A percentile compares a stretch with the other conserved stretches of the same genome.
Evolutionary conservation across 768 basidiomycete genomes (phyloP).

Genomic region (Tylopilus plumbeoviolaceoides): DNA sequence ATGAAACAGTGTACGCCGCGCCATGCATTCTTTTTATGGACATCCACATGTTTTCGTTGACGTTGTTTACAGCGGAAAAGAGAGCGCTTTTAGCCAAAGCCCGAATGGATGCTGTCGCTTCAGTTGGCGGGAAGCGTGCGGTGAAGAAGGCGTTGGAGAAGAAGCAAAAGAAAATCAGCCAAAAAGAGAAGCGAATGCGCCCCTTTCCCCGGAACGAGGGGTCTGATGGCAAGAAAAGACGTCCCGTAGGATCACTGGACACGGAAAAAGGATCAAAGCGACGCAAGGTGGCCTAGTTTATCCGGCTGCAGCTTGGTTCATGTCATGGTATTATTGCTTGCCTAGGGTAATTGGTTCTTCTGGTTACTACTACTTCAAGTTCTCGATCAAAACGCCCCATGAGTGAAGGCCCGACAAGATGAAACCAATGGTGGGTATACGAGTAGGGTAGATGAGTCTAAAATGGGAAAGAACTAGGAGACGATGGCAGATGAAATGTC

Average conservation of each 20-base stretch:
- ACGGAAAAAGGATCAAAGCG: constrained; percentile 18
- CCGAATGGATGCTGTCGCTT: constrained; percentile 73
- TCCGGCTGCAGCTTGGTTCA: no score
- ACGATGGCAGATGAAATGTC: constrained; percentile 31
- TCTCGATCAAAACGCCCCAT: constrained; percentile 23
- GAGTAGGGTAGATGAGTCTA: constrained; percentile 22
- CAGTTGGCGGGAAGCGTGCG: constrained; percentile 70
- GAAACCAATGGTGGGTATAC: constrained; percentile 30
- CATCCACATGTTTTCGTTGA: neutral
- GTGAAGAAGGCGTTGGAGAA: constrained; percentile 88
- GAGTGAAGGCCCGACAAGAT: constrained; percentile 24
- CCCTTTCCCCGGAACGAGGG: constrained; percentile 47
- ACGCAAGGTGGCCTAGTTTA: constrained; percentile 16
- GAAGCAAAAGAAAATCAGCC: constrained; percentile 80
- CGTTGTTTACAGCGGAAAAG: constrained; percentile 58
- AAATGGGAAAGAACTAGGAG: constrained; percentile 12
- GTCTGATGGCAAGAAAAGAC: constrained; percentile 13
- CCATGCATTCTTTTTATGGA: neutral
- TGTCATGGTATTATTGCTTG: constrained; percentile 24
- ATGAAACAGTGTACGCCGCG: constrained; percentile 69
- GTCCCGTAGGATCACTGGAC: constrained; percentile 11
- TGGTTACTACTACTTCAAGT: constrained; percentile 26
- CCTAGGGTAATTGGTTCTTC: constrained; percentile 28
- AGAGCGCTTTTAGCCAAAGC: constrained; percentile 69
- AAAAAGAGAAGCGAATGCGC: constrained; percentile 85